A percentile compares a stretch with the other conserved stretches of the same genome.
phyloP scores from a whole-genome alignment of 306 rosid genomes.

The Sindora glabra region DNA sequence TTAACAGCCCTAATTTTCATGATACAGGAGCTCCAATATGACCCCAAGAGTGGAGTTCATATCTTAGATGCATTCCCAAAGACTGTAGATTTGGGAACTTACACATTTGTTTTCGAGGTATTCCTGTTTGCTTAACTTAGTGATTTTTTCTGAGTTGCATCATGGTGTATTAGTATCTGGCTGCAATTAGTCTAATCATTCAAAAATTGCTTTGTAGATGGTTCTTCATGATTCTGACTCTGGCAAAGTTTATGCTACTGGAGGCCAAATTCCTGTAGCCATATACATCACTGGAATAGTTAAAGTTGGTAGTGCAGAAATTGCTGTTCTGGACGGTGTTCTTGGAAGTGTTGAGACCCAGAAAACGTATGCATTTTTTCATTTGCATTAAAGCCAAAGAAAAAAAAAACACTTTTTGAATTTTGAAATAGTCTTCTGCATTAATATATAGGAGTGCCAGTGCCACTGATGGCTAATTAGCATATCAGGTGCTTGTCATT shows the following conservation, averaged over 20 bases:
- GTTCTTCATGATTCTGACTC: conserved; percentile 51
- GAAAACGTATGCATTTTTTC: conserved; percentile 78
- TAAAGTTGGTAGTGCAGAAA: conserved; percentile 65
- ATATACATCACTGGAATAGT: conserved; percentile 64
- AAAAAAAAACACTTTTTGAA: too few relatives aligned
- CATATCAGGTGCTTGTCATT: too few relatives aligned
- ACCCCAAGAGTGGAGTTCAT: conserved; percentile 52
- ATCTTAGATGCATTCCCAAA: conserved; percentile 52
- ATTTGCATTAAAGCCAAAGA: too few relatives aligned
- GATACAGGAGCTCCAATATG: conserved; percentile 74
- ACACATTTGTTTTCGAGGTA: conserved; percentile 84
- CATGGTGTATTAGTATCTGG: neutral
- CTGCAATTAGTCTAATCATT: conserved; percentile 9
- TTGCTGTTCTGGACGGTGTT: conserved; percentile 81
- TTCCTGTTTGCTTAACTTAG: conserved; percentile 5
- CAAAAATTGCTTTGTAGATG: conserved; percentile 37
- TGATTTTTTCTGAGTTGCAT: conserved; percentile 13
- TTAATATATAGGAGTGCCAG: too few relatives aligned
- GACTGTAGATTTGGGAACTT: conserved; percentile 63
- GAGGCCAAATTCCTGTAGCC: conserved; percentile 72
- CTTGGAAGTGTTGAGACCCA: conserved; percentile 77
- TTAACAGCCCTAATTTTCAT: neutral
- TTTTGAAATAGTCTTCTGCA: too few relatives aligned
- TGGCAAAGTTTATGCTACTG: conserved; percentile 55
- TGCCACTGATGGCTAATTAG: conserved; percentile 3